Conservation (phyloP, 2,329 filamentous ascomycete genomes). For the Colletotrichum filicis region DNA sequence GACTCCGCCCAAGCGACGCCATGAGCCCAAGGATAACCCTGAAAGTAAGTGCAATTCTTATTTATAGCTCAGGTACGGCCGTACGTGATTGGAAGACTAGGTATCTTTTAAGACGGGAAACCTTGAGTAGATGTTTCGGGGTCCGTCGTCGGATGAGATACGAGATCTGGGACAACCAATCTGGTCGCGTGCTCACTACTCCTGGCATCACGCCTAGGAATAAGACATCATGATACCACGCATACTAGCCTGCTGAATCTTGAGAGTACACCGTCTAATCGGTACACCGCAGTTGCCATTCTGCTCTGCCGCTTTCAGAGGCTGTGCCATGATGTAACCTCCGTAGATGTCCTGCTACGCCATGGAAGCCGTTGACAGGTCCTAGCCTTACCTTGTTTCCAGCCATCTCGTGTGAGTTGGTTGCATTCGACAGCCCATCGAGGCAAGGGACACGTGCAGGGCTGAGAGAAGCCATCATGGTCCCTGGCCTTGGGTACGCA, state of each 20-base stretch:
- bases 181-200: slow-evolving; percentile 8
- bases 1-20: slow-evolving; percentile 9
- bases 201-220: background rate
- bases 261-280: too few relatives aligned
- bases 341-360: background rate
- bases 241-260: background rate
- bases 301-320: background rate
- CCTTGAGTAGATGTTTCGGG: background rate
- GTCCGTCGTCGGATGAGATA: background rate
- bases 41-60: slow-evolving; percentile 1
- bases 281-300: too few relatives aligned
- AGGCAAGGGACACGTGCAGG: slow-evolving; percentile 11
- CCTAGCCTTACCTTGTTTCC: background rate
- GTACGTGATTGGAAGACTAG: slow-evolving; percentile 17
- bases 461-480: background rate
- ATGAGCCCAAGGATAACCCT: background rate
- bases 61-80: slow-evolving; percentile 20
- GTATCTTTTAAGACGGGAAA: background rate
- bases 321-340: slow-evolving; percentile 10
- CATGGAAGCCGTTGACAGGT: background rate
- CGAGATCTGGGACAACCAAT: slow-evolving; percentile 16
- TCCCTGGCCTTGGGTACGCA: background rate
- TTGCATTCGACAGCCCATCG: background rate
- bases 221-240: background rate
- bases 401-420: background rate